These are phyloP conservation scores for Areca catechu DNA, from an alignment of 176 grass and related monocot genomes.

Conservation along the genomic window DNA sequence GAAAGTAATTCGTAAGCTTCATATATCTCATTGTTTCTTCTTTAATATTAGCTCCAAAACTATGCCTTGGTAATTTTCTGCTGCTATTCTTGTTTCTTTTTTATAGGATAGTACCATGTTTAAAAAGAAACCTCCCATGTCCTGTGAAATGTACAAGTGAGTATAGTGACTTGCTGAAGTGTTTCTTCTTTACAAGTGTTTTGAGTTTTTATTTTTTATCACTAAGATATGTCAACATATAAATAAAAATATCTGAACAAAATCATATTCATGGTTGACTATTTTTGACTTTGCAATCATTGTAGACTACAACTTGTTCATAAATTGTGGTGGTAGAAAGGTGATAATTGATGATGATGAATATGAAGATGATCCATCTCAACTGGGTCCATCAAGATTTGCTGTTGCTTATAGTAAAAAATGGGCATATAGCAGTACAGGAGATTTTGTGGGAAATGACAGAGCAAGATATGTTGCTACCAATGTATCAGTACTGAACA, in stretches of 20 bases:
- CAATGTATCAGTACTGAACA: neutral
- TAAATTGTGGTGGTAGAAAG: constrained; percentile 8
- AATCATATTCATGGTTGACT: too few species aligned
- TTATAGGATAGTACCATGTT: constrained; percentile 1
- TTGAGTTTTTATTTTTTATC: too few species aligned
- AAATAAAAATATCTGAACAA: too few species aligned
- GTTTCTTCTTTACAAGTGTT: too few species aligned
- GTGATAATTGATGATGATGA: neutral
- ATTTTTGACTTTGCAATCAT: too few species aligned
- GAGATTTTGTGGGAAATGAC: neutral
- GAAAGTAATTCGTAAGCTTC: neutral
- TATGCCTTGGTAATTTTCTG: too few species aligned
- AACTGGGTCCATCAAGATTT: neutral
- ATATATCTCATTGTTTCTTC: neutral
- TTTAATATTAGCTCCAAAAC: neutral
- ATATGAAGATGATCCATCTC: neutral
- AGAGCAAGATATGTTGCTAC: neutral
- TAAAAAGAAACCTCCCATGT: constrained; percentile 7
- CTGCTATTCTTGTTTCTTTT: neutral
- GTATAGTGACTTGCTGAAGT: neutral
- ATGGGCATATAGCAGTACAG: constrained; percentile 13
- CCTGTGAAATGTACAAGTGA: neutral
- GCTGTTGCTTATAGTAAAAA: neutral
- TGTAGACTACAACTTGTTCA: constrained; percentile 10
- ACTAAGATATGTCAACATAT: too few species aligned